Evolutionary conservation across 2,329 filamentous ascomycete genomes (phyloP), one percentile per base, ranked within the genome.

Genomic region (Fusarium sp.): DNA sequence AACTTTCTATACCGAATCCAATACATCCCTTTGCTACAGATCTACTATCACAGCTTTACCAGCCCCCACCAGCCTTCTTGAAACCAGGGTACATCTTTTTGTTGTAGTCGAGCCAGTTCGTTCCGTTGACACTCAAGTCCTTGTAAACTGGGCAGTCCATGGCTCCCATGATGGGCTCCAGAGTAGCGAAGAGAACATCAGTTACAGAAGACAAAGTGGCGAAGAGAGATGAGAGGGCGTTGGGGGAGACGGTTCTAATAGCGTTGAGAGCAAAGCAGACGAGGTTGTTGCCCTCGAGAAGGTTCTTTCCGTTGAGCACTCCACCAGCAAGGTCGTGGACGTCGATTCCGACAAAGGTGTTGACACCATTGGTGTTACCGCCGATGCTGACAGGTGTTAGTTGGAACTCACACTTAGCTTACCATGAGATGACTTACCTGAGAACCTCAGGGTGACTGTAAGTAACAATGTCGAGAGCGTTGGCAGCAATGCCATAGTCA

Each of bases 331-430:
- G 39, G 62, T 87, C 78, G 5, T 70, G 65, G 5, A 86, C 39
- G 69, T 85, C 79, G 60, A 89, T 74, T 10, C 86, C 86, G 9
- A 84, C 80, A 72, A 89, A 89, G 28, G 83, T 85, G 78, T 89
- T 86, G 28, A 86, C 82, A 6, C 81, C 82, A 24, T 87, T 86
- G 10, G 84, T 83, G 72, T 89, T 89, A 15, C 88, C 88, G 15
- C 88, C 88, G 22, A 89, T 83, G 67, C 81, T 84, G 30, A 12
- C 6, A 36, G 6, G 9, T 17, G 20, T 72, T 58, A 71, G 58
- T 18, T 10, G 34, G 10, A 5, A 18, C 34, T 17, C 34, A 2
- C 34, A 36, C 18, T 17, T 36, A 36, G 15, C 9, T 8, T 18
- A 36, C 17, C 34, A 9, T 15, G 47, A 22, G 2, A 28, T 17